Percentiles rank a stretch among this genome's conserved stretches.
Conservation (phyloP, 2,329 filamentous ascomycete species). For the Diaporthe amygdali region DNA sequence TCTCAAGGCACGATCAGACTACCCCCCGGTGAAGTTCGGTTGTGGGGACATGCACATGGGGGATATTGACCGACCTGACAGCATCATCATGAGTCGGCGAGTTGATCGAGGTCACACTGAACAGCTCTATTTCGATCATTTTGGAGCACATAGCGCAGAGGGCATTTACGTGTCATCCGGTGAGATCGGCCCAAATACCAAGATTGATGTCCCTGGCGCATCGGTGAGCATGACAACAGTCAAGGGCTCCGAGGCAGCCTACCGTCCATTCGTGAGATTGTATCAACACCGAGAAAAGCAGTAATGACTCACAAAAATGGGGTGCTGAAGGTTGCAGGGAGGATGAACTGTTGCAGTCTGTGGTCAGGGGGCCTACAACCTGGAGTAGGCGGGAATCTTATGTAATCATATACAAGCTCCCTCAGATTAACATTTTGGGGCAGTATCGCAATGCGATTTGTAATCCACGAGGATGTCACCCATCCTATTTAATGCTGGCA, state of each 20-base stretch:
- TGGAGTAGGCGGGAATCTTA: not conserved
- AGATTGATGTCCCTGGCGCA: slow-evolving; percentile 27
- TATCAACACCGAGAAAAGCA: not conserved
- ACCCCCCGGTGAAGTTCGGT: slow-evolving; percentile 11
- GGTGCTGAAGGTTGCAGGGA: not conserved
- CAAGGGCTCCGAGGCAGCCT: not conserved
- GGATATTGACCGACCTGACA: not conserved
- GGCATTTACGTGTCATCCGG: slow-evolving; percentile 10
- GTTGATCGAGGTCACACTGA: not conserved
- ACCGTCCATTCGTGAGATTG: not conserved
- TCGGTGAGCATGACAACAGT: not conserved
- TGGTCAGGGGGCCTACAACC: not conserved
- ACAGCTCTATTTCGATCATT: slow-evolving; percentile 13
- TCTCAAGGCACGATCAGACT: slow-evolving; percentile 14
- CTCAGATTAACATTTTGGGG: not conserved
- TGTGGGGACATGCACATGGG: slow-evolving; percentile 15
- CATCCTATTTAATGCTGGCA: not conserved
- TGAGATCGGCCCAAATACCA: slow-evolving; percentile 29
- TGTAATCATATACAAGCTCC: slow-evolving; percentile 1
- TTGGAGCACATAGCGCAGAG: slow-evolving; percentile 25
- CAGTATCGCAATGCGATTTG: not conserved
- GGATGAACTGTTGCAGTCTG: not conserved
- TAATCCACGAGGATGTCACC: not conserved
- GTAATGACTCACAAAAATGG: not conserved
- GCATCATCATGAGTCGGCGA: not conserved